phyloP scores from a whole-genome alignment of 208 protist species.

The Crithidia mellificae region DNA sequence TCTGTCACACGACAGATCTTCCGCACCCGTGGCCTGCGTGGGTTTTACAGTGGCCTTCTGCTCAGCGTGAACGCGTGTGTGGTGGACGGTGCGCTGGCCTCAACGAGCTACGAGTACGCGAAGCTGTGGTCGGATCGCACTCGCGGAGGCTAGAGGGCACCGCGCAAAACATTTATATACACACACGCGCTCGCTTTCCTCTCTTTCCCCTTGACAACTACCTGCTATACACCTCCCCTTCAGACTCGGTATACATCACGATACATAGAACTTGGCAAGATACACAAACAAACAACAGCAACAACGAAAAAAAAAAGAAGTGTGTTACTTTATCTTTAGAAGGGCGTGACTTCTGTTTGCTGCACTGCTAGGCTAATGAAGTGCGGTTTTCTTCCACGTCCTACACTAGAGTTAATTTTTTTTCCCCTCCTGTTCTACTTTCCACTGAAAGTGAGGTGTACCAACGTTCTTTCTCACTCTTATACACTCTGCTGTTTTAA shows the following conservation, averaged over 20 bases:
- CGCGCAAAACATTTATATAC: too few species aligned
- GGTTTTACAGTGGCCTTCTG: conserved; percentile 72
- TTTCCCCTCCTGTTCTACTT: too few species aligned
- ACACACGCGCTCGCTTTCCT: too few species aligned
- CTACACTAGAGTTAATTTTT: not conserved
- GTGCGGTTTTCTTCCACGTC: not conserved
- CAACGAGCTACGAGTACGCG: conserved; percentile 85
- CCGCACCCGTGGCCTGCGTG: conserved; percentile 49
- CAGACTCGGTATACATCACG: too few species aligned
- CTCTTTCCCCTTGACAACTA: too few species aligned
- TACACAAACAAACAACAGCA: too few species aligned
- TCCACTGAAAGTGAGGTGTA: too few species aligned
- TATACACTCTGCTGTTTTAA: not conserved
- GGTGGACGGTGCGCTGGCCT: conserved; percentile 75
- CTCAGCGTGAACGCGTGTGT: conserved; percentile 74
- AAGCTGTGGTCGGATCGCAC: conserved; percentile 77
- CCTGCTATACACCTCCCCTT: too few species aligned
- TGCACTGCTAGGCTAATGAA: not conserved
- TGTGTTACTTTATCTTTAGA: conserved; percentile 12
- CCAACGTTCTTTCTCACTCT: conserved; percentile 1
- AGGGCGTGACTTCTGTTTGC: not conserved
- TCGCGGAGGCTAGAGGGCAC: conserved; percentile 5
- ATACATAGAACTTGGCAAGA: too few species aligned
- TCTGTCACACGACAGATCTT: conserved; percentile 47
- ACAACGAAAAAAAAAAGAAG: not conserved